A percentile compares a stretch with the other conserved stretches of the same genome.
Evolutionary conservation across 305 asterid species (phyloP).

Genomic region (Ilex paraguariensis): DNA sequence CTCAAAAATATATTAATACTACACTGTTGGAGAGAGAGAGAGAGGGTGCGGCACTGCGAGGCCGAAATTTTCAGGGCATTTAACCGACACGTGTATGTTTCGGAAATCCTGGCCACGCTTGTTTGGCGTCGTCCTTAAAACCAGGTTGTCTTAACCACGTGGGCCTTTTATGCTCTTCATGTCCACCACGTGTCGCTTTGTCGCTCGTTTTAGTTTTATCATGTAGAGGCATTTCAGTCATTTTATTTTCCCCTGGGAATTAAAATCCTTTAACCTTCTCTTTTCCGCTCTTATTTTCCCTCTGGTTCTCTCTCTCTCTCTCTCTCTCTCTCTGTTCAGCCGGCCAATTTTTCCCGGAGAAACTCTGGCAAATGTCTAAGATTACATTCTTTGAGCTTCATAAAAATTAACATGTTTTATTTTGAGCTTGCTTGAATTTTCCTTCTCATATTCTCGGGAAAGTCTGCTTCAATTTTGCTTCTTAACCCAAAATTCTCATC

Average conservation of each 20-base stretch:
- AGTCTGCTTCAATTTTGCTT: neutral
- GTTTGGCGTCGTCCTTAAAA: constrained; percentile 23
- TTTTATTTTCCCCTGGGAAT: neutral
- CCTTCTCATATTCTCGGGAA: neutral
- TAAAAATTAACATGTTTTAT: neutral
- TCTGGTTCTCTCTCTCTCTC: neutral
- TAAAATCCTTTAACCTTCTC: neutral
- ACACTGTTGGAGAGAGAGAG: neutral
- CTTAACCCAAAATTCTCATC: neutral
- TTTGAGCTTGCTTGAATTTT: neutral
- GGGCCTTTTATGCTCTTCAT: neutral
- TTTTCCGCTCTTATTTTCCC: neutral
- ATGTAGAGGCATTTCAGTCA: constrained; percentile 15
- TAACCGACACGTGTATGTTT: constrained; percentile 14
- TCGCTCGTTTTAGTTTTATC: constrained; percentile 13
- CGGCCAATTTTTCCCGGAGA: neutral
- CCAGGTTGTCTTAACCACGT: constrained; percentile 33
- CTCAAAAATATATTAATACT: too few relatives aligned
- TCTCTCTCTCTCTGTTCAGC: neutral
- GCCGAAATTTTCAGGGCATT: neutral
- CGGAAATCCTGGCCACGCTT: constrained; percentile 6
- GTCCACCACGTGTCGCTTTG: constrained; percentile 30
- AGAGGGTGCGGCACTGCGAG: constrained; percentile 14
- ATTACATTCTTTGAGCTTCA: constrained; percentile 4
- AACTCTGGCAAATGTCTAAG: neutral